Evolutionary conservation across 2,329 filamentous ascomycete species (phyloP), one percentile per base, ranked within the genome.

Genomic region (Alternaria incomplexa): DNA sequence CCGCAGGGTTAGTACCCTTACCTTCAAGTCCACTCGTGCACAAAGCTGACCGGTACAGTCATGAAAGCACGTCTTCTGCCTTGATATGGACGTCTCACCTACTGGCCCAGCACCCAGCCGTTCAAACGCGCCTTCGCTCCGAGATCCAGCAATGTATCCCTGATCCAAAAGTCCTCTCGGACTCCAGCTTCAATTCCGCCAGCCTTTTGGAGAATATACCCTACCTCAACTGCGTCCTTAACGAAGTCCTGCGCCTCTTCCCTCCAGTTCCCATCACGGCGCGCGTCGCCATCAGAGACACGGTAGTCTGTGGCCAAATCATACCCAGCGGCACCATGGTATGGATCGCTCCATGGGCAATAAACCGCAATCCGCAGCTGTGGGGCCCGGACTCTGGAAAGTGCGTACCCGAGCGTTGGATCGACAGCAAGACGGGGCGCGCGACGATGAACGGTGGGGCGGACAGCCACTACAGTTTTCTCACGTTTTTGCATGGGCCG

Each of bases 11-110:
- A 65, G 82, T 75, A 28, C 8, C 15, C 25, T 12, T 25, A 22
- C 20, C 11, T n/a, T 54, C 2, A 25, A 22, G 11, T 20, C 23
- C 5, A 32, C 15, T 26, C 47, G 28, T 17, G 30, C 23, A 5
- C 23, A 51, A 10, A 50, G 17, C 52, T 64, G 30, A 62, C 15
- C 25, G 17, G 32, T 20, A 43, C 36, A 79, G 82, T 6, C 92
- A 95, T 77, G 91, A 95, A 80, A 95, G 92, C 1, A 94, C 91
- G 0, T 88, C 92, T 1, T 86, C 89, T 1, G 86, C 91, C 17
- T 84, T 96, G 75, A 91, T 89, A n/a, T 95, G 91, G 91, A 87
- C 90, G 4, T 80, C 89, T 8, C 92, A 93, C 74, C 82, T 90
- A 46, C 85, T 96, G n/a, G 87, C 87, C 69, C 84, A 85, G 20